These are phyloP conservation scores for Ophiostoma sp. DNA, from an alignment of 2,329 filamentous ascomycete species.

Conservation along the genomic window DNA sequence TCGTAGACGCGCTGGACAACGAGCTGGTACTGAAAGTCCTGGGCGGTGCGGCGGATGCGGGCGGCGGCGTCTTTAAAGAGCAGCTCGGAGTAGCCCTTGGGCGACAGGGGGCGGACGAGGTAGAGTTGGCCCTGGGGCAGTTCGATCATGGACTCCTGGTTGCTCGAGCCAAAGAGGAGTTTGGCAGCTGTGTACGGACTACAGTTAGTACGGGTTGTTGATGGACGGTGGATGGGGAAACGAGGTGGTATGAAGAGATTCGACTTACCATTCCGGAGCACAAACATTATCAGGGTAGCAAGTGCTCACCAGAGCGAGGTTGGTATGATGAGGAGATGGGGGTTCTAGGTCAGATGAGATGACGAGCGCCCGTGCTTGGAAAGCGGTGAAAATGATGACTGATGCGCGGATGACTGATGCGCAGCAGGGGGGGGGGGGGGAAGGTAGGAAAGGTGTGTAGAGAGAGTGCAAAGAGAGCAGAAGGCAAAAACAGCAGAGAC, in stretches of 20 bases:
- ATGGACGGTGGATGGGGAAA: neutral
- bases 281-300: slow-evolving; percentile 35
- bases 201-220: neutral
- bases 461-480: neutral
- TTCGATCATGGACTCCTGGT: slow-evolving; percentile 89
- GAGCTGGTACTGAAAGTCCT: slow-evolving; percentile 95
- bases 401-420: slow-evolving; percentile 2
- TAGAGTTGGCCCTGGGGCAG: slow-evolving; percentile 95
- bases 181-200: slow-evolving; percentile 63
- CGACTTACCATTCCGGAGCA: slow-evolving; percentile 40
- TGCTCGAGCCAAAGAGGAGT: slow-evolving; percentile 79
- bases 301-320: slow-evolving; percentile 12
- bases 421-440: neutral
- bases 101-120: slow-evolving; percentile 87
- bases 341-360: neutral
- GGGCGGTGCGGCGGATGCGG: slow-evolving; percentile 84
- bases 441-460: neutral
- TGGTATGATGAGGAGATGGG: neutral
- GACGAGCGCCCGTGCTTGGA: neutral
- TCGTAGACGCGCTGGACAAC: slow-evolving; percentile 95
- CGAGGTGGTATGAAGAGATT: neutral
- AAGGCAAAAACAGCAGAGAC: neutral
- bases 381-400: neutral
- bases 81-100: slow-evolving; percentile 96
- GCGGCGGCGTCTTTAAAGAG: slow-evolving; percentile 97